Conservation (phyloP, 371 early-diverging fungal species). For the Circinella minor region DNA sequence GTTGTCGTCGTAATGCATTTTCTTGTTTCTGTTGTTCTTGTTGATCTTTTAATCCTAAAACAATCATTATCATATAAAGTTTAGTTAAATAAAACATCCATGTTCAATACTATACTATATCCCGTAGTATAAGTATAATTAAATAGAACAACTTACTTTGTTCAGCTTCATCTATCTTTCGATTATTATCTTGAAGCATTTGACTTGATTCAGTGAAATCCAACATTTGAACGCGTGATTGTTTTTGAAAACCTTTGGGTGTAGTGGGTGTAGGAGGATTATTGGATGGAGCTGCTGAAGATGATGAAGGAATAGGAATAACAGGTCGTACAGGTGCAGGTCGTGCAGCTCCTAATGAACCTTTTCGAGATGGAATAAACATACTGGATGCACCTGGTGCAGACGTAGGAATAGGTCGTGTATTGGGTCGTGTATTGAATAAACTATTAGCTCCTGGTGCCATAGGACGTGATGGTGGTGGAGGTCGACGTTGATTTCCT, state of each 20-base stretch:
- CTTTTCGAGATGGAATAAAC: slow-evolving; percentile 13
- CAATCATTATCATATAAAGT: background rate
- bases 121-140: background rate
- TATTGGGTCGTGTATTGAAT: background rate
- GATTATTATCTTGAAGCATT: slow-evolving; percentile 17
- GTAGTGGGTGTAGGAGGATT: background rate
- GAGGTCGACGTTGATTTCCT: background rate
- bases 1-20: slow-evolving; percentile 4
- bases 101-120: no score
- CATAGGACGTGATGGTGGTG: background rate
- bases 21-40: background rate
- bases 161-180: slow-evolving; percentile 12
- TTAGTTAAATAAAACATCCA: no score
- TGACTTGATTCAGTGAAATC: slow-evolving; percentile 22
- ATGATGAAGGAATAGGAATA: background rate
- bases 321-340: slow-evolving; percentile 3
- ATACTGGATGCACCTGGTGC: slow-evolving; percentile 14
- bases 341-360: background rate
- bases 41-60: background rate
- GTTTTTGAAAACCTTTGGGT: slow-evolving; percentile 23
- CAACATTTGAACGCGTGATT: slow-evolving; percentile 26
- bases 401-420: background rate
- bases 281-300: background rate
- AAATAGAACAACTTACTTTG: slow-evolving; percentile 14
- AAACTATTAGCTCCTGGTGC: background rate